Conservation (phyloP, 768 basidiomycete species). For the Piloderma croceum region DNA sequence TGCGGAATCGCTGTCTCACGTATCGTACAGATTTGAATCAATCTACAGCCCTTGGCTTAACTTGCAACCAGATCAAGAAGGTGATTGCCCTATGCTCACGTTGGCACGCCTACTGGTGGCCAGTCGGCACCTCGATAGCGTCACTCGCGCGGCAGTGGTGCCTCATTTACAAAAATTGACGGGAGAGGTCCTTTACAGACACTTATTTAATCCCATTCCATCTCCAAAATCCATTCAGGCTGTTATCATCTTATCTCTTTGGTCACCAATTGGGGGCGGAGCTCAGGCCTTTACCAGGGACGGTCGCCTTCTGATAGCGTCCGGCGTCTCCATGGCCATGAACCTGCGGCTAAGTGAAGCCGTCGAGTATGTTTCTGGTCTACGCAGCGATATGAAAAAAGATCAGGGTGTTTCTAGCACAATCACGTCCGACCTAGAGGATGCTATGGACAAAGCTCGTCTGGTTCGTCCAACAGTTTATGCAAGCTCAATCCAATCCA, state of each 20-base stretch:
- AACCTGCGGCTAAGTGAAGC: conserved; percentile 36
- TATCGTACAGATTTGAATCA: conserved; percentile 35
- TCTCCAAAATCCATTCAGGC: conserved; percentile 38
- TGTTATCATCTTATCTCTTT: conserved; percentile 37
- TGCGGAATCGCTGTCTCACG: conserved; percentile 2
- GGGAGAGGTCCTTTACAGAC: conserved; percentile 33
- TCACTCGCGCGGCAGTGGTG: conserved; percentile 29
- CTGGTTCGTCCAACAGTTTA: conserved; percentile 23
- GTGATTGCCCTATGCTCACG: conserved; percentile 31
- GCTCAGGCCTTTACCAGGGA: conserved; percentile 29
- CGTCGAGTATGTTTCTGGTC: conserved; percentile 24
- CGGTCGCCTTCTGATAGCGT: conserved; percentile 32
- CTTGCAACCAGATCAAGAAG: conserved; percentile 27
- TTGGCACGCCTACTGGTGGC: conserved; percentile 43
- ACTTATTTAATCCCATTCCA: conserved; percentile 38
- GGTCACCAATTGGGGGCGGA: conserved; percentile 36
- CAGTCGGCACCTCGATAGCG: conserved; percentile 36
- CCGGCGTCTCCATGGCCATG: conserved; percentile 44
- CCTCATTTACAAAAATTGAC: conserved; percentile 38
- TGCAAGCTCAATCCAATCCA: conserved; percentile 1
- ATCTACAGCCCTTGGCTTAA: conserved; percentile 41
- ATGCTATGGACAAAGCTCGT: conserved; percentile 32
- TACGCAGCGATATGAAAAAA: conserved; percentile 24
- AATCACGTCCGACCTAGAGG: conserved; percentile 24
- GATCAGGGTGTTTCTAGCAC: conserved; percentile 15